Conservation (phyloP, 2,329 filamentous ascomycete species). For the Colletotrichum somersetense region DNA sequence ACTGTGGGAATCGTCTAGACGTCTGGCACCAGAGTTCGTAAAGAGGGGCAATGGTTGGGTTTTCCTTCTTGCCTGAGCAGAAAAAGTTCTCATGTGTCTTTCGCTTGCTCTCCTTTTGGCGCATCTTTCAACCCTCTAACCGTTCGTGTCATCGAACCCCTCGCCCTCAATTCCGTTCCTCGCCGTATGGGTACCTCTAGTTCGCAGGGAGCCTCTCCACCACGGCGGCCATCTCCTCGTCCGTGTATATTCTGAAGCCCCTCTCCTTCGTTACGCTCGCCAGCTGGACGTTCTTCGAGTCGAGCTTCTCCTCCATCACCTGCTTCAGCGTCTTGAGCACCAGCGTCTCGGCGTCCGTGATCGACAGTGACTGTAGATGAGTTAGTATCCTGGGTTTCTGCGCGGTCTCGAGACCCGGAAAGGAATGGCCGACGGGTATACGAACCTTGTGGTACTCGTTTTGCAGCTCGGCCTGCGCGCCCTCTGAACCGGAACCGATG, state of each 20-base stretch:
- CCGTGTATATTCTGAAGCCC: conserved; percentile 98
- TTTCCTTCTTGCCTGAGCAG: conserved; percentile 7
- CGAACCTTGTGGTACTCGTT: conserved; percentile 95
- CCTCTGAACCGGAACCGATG: conserved; percentile 96
- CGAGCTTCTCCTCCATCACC: conserved; percentile 99
- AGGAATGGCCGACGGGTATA: background rate
- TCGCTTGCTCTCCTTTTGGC: conserved; percentile 13
- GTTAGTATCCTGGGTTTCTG: conserved; percentile 2
- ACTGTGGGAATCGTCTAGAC: conserved; percentile 29
- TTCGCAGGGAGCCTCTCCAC: conserved; percentile 84
- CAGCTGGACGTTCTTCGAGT: conserved; percentile 98
- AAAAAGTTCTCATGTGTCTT: conserved; percentile 1
- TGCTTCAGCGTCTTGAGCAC: conserved; percentile 99
- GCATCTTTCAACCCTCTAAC: background rate
- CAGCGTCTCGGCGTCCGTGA: conserved; percentile 92
- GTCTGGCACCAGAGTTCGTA: conserved; percentile 31
- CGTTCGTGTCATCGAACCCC: background rate
- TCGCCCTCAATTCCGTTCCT: conserved; percentile 13
- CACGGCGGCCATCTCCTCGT: conserved; percentile 95
- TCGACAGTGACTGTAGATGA: conserved; percentile 78
- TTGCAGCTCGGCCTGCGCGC: conserved; percentile 96
- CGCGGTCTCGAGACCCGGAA: background rate
- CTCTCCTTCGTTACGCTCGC: conserved; percentile 98
- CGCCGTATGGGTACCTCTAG: conserved; percentile 51
- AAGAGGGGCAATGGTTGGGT: background rate